These are phyloP conservation scores for Epichloe gansuensis DNA, from an alignment of 2,329 filamentous ascomycete species.

Conservation along the genomic window DNA sequence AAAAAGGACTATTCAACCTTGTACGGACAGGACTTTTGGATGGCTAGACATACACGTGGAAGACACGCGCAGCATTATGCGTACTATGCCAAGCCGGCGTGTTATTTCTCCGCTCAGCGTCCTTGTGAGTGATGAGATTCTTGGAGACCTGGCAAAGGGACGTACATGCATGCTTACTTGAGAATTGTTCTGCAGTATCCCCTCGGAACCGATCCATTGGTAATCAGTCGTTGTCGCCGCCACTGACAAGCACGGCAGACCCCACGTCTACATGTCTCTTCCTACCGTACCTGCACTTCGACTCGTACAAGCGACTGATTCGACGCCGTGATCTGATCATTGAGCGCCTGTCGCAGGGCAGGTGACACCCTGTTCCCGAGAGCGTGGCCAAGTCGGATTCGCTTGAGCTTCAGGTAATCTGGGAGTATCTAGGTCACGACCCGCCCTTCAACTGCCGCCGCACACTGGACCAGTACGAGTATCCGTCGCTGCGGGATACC, in stretches of 20 bases:
- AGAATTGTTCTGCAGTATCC: constrained; percentile 15
- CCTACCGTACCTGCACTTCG: constrained; percentile 50
- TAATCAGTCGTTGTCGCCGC: constrained; percentile 17
- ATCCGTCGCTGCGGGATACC: constrained; percentile 48
- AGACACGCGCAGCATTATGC: constrained; percentile 37
- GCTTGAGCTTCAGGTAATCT: constrained; percentile 46
- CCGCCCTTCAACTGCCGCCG: constrained; percentile 48
- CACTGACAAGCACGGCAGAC: constrained; percentile 11
- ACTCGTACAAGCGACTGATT: constrained; percentile 46
- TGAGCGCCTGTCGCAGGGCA: constrained; percentile 37
- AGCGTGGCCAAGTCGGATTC: constrained; percentile 41
- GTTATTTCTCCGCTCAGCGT: constrained; percentile 30
- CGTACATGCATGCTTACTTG: too few species aligned
- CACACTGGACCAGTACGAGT: constrained; percentile 51
- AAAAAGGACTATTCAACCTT: constrained; percentile 25
- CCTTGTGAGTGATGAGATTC: constrained; percentile 15
- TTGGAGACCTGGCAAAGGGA: too few species aligned
- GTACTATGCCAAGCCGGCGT: constrained; percentile 35
- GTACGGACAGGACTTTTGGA: constrained; percentile 35
- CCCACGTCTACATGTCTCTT: constrained; percentile 35
- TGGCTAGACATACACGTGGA: constrained; percentile 33
- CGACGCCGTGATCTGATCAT: constrained; percentile 42
- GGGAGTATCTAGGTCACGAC: constrained; percentile 48
- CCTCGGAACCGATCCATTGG: constrained; percentile 21
- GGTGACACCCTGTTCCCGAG: constrained; percentile 41